Conservation (phyloP, 768 basidiomycete genomes). For the Lactarius akahatsu region DNA sequence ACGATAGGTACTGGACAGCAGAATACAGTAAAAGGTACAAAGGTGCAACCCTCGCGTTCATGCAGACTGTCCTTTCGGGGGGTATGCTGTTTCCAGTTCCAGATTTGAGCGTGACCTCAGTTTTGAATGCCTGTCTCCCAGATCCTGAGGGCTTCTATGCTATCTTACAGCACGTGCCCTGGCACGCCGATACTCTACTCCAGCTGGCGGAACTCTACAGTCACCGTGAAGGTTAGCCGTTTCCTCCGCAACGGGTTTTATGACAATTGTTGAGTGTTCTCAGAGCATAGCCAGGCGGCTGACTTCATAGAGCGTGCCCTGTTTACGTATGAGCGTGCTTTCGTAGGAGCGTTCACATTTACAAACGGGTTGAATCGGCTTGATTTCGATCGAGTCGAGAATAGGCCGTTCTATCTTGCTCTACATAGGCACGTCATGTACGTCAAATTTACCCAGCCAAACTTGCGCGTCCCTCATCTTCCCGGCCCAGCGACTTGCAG, state of each 20-base stretch:
- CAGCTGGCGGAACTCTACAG: slow-evolving; percentile 83
- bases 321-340: slow-evolving; percentile 89
- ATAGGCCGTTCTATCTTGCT: slow-evolving; percentile 89
- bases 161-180: slow-evolving; percentile 74
- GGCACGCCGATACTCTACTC: slow-evolving; percentile 90
- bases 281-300: slow-evolving; percentile 80
- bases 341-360: slow-evolving; percentile 84
- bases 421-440: slow-evolving; percentile 81
- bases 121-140: slow-evolving; percentile 32
- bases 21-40: slow-evolving; percentile 86
- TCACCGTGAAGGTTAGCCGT: slow-evolving; percentile 74
- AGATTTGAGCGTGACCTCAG: background rate
- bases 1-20: slow-evolving; percentile 87
- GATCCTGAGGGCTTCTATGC: slow-evolving; percentile 79
- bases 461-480: background rate
- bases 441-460: slow-evolving; percentile 31
- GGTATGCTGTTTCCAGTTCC: slow-evolving; percentile 48
- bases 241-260: background rate
- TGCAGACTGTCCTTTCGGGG: slow-evolving; percentile 77
- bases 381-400: slow-evolving; percentile 89
- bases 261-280: slow-evolving; percentile 9
- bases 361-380: slow-evolving; percentile 78
- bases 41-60: slow-evolving; percentile 75
- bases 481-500: slow-evolving; percentile 63
- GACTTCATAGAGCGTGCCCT: slow-evolving; percentile 92